phyloP scores from a whole-genome alignment of 306 rosid species.

The Crotalaria pallida region DNA sequence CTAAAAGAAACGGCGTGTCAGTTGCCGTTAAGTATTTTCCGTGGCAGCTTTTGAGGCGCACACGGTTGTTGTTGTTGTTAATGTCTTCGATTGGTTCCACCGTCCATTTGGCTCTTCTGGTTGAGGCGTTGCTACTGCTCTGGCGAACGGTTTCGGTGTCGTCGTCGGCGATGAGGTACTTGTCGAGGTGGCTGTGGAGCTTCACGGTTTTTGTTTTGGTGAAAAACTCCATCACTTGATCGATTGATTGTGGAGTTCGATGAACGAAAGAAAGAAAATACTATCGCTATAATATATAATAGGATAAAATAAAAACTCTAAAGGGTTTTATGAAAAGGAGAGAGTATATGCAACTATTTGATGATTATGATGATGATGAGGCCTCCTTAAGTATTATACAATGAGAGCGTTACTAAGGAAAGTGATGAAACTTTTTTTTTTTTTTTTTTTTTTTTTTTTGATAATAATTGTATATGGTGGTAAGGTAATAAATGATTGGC shows the following conservation, averaged over 20 bases:
- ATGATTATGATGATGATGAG: too few species aligned
- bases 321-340: too few species aligned
- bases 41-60: slow-evolving; percentile 55
- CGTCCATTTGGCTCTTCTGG: slow-evolving; percentile 48
- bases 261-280: too few species aligned
- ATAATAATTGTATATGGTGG: too few species aligned
- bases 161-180: slow-evolving; percentile 58
- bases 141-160: slow-evolving; percentile 48
- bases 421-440: too few species aligned
- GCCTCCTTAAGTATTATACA: too few species aligned
- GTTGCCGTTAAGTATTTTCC: slow-evolving; percentile 61
- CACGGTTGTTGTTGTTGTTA: neutral
- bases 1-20: slow-evolving; percentile 41
- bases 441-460: too few species aligned
- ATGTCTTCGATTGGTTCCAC: slow-evolving; percentile 40
- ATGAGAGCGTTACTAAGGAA: too few species aligned
- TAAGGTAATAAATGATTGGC: too few species aligned
- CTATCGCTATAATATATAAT: neutral
- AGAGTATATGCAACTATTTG: neutral
- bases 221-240: slow-evolving; percentile 55
- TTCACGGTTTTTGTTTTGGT: slow-evolving; percentile 41
- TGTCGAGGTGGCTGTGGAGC: slow-evolving; percentile 68
- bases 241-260: neutral
- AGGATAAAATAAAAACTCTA: too few species aligned
- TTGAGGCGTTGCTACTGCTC: slow-evolving; percentile 41